phyloP scores from a whole-genome alignment of 441 rosid species.

The Biscutella laevigata region DNA sequence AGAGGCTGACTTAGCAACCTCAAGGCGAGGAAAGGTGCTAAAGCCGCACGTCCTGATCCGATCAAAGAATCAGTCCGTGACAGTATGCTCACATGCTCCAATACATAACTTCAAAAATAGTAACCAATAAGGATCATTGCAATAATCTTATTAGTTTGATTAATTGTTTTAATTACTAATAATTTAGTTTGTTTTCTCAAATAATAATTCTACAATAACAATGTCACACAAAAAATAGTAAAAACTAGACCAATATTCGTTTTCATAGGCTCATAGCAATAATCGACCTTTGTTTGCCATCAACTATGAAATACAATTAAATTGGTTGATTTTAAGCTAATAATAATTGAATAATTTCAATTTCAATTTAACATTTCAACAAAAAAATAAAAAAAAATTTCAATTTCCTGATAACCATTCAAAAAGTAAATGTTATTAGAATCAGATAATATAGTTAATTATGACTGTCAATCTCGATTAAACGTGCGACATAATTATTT shows the following conservation, averaged over 20 bases:
- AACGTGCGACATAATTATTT: constrained; percentile 20
- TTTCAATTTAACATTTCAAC: too few relatives aligned
- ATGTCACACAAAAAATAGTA: background rate
- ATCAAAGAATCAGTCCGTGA: too few relatives aligned
- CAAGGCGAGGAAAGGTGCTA: too few relatives aligned
- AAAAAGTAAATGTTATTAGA: background rate
- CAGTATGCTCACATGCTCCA: constrained; percentile 28
- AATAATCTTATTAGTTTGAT: constrained; percentile 13
- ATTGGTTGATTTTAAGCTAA: background rate
- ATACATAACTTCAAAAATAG: constrained; percentile 10
- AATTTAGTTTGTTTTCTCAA: too few relatives aligned
- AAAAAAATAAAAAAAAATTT: too few relatives aligned
- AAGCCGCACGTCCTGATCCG: too few relatives aligned
- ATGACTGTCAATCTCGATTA: background rate
- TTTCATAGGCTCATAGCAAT: too few relatives aligned
- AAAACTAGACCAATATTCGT: background rate
- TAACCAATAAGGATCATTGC: constrained; percentile 22
- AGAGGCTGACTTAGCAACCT: too few relatives aligned
- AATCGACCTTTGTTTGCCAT: background rate
- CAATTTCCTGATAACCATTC: too few relatives aligned
- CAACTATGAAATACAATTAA: background rate
- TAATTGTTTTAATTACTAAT: background rate
- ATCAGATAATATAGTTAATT: constrained; percentile 7
- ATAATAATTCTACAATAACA: too few relatives aligned
- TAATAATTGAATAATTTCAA: background rate